Conservation (phyloP, 768 basidiomycete species). For the Leccinum variicolor region DNA sequence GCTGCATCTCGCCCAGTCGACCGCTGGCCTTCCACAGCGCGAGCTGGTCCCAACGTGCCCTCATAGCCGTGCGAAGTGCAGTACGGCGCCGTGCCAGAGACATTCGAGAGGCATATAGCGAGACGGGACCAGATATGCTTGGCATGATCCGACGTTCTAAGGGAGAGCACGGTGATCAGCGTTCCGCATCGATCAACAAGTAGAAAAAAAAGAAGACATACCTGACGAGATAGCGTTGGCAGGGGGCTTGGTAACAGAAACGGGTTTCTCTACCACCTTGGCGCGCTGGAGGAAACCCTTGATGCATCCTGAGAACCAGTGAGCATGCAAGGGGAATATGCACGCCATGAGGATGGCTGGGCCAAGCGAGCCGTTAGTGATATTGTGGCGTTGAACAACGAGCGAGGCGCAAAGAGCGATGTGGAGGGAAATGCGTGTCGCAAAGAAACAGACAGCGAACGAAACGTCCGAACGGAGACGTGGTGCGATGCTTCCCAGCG, state of each 20-base stretch:
- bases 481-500: conserved; percentile 43
- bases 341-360: conserved; percentile 38
- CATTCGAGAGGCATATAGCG: conserved; percentile 15
- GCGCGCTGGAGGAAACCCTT: conserved; percentile 42
- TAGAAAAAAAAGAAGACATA: background rate
- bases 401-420: conserved; percentile 34
- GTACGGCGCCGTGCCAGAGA: conserved; percentile 28
- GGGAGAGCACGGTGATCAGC: conserved; percentile 1
- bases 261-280: conserved; percentile 2
- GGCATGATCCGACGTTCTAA: conserved; percentile 18
- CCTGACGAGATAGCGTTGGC: conserved; percentile 9
- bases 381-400: conserved; percentile 26
- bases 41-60: conserved; percentile 30
- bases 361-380: conserved; percentile 33
- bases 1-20: conserved; percentile 27
- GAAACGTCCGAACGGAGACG: conserved; percentile 44
- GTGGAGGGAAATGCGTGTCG: conserved; percentile 49
- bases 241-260: background rate
- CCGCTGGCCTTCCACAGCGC: conserved; percentile 24
- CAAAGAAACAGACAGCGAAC: conserved; percentile 50
- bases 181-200: background rate
- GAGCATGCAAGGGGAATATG: conserved; percentile 48
- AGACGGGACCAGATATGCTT: background rate
- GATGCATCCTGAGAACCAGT: conserved; percentile 53
- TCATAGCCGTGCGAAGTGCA: conserved; percentile 25